phyloP scores from a whole-genome alignment of 2,329 filamentous ascomycete species.

The Diaporthe citrichinensis region DNA sequence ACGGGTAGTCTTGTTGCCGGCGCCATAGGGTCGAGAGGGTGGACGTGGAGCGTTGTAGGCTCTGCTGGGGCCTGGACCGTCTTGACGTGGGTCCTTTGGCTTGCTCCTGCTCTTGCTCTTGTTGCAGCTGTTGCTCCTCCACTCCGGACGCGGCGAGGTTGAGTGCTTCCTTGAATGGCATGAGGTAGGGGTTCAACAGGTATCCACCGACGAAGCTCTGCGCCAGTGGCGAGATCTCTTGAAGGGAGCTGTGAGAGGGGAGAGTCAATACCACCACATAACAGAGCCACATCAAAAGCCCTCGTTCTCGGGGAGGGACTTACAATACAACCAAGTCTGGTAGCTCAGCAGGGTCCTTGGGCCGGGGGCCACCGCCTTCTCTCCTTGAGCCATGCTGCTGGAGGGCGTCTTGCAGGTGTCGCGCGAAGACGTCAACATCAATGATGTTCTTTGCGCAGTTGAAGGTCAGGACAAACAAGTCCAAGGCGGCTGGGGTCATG shows the following conservation, averaged over 20 bases:
- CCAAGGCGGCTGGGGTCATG: slow-evolving; percentile 58
- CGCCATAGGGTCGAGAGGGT: slow-evolving; percentile 42
- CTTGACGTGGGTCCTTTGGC: not conserved
- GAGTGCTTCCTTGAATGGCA: slow-evolving; percentile 79
- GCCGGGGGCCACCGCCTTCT: not conserved
- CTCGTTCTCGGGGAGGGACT: slow-evolving; percentile 48
- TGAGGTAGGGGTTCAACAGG: slow-evolving; percentile 82
- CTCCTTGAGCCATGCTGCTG: slow-evolving; percentile 53
- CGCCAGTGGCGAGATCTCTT: slow-evolving; percentile 89
- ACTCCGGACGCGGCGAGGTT: slow-evolving; percentile 73
- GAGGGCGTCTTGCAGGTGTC: slow-evolving; percentile 76
- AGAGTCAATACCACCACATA: not conserved
- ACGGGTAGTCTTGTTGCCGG: slow-evolving; percentile 58
- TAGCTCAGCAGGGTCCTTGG: slow-evolving; percentile 53
- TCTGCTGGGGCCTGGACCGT: slow-evolving; percentile 15
- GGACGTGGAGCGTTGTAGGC: slow-evolving; percentile 40
- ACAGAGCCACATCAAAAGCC: not conserved
- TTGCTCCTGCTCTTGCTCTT: not conserved
- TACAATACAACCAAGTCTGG: slow-evolving; percentile 72
- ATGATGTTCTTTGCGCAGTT: slow-evolving; percentile 86
- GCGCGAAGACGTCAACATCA: slow-evolving; percentile 77
- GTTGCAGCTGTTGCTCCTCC: slow-evolving; percentile 36
- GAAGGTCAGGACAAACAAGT: slow-evolving; percentile 87
- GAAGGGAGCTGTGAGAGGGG: slow-evolving; percentile 74
- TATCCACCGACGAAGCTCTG: slow-evolving; percentile 89